A percentile compares a stretch with the other conserved stretches of the same genome.
These are phyloP conservation scores for Parmelia sp. DNA, from an alignment of 495 filamentous ascomycete genomes.

Conservation along the genomic window DNA sequence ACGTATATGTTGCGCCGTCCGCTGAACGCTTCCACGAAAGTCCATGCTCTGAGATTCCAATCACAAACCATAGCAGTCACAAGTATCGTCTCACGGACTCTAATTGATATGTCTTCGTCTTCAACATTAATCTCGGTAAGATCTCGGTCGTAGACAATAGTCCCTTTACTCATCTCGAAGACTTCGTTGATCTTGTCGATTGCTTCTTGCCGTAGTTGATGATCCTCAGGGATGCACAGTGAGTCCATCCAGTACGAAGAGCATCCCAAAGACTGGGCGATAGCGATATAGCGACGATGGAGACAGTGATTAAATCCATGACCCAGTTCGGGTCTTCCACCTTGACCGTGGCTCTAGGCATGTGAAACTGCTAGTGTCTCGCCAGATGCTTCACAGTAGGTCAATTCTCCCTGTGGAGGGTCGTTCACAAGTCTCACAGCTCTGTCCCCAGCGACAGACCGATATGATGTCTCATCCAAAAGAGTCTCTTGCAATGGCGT, in stretches of 20 bases:
- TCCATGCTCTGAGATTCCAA: constrained; percentile 31
- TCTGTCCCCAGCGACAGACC: constrained; percentile 14
- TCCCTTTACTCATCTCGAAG: constrained; percentile 23
- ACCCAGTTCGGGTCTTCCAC: constrained; percentile 24
- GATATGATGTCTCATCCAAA: constrained; percentile 21
- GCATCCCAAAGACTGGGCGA: constrained; percentile 22
- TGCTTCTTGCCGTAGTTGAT: constrained; percentile 22
- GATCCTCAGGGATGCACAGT: constrained; percentile 26
- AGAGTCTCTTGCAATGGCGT: constrained; percentile 13
- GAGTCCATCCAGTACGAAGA: constrained; percentile 32
- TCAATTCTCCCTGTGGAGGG: not conserved
- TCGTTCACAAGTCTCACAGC: constrained; percentile 10
- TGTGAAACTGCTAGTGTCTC: constrained; percentile 27
- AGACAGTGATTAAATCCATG: constrained; percentile 26
- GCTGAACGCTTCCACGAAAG: constrained; percentile 26
- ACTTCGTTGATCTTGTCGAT: constrained; percentile 27
- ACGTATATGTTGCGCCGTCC: constrained; percentile 24
- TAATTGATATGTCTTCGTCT: not conserved
- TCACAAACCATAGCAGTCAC: constrained; percentile 24
- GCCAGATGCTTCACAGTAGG: constrained; percentile 17
- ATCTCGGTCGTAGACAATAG: constrained; percentile 27
- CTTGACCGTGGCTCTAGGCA: constrained; percentile 33
- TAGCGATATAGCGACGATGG: constrained; percentile 21
- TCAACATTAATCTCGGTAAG: constrained; percentile 24
- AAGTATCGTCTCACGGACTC: constrained; percentile 20